Evolutionary conservation across 2,329 filamentous ascomycete genomes (phyloP).

Genomic region (Cordyceps tenuipes): DNA sequence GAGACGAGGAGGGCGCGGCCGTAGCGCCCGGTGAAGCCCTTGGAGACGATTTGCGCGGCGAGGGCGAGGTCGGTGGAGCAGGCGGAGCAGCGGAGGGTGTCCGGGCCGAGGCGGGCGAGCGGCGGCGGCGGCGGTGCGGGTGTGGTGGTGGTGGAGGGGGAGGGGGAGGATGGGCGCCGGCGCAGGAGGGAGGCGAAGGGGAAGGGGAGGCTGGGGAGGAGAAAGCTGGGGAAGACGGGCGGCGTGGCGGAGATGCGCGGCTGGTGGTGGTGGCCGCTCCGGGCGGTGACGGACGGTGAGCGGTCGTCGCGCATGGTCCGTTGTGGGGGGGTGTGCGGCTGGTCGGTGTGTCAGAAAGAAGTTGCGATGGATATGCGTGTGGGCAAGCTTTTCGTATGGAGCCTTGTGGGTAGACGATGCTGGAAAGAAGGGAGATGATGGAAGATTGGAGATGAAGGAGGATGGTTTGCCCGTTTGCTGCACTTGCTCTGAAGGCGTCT

Average conservation of each 20-base stretch:
- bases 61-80: slow-evolving; percentile 56
- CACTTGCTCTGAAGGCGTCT: not conserved
- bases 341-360: too few relatives aligned
- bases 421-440: not conserved
- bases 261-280: slow-evolving; percentile 21
- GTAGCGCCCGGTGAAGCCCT: slow-evolving; percentile 58
- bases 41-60: slow-evolving; percentile 52
- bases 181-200: slow-evolving; percentile 37
- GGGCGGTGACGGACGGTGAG: slow-evolving; percentile 20
- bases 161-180: slow-evolving; percentile 28
- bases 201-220: slow-evolving; percentile 43
- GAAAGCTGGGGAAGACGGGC: slow-evolving; percentile 41
- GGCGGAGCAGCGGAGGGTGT: slow-evolving; percentile 49
- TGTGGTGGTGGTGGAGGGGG: slow-evolving; percentile 17
- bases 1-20: slow-evolving; percentile 56
- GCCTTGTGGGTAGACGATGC: too few relatives aligned
- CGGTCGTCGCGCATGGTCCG: not conserved
- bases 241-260: slow-evolving; percentile 30
- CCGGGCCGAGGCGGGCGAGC: slow-evolving; percentile 38
- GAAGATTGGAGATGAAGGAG: not conserved
- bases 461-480: not conserved
- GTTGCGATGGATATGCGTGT: too few relatives aligned
- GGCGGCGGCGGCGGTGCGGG: slow-evolving; percentile 12
- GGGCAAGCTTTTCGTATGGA: not conserved
- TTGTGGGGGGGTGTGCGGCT: not conserved